Percentiles rank a stretch among this genome's conserved stretches.
phyloP scores from a whole-genome alignment of 2,329 filamentous ascomycete species.

The Colletotrichum sp. region DNA sequence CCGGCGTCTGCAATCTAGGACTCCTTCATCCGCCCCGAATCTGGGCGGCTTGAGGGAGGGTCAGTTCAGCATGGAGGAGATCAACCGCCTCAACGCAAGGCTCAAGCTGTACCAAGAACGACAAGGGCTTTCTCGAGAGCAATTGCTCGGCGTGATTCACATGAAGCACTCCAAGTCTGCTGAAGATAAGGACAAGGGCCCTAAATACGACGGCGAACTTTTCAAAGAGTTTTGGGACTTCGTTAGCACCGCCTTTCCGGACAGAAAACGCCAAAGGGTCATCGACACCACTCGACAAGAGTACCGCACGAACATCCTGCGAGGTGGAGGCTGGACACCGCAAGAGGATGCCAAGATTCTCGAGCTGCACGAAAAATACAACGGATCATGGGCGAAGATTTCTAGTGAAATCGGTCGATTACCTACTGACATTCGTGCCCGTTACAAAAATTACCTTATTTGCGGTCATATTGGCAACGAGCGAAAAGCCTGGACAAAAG shows the following conservation, averaged over 20 bases:
- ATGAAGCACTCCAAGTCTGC: conserved; percentile 22
- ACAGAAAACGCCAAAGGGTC: conserved; percentile 57
- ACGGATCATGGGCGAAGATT: conserved; percentile 67
- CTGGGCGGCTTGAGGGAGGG: conserved; percentile 29
- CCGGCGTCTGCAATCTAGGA: not conserved
- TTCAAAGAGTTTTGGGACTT: conserved; percentile 54
- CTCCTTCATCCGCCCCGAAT: not conserved
- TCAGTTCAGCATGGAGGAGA: conserved; percentile 48
- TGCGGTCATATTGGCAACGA: conserved; percentile 55
- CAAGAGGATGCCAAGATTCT: conserved; percentile 63
- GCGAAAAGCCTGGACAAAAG: conserved; percentile 62
- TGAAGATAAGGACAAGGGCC: conserved; percentile 33
- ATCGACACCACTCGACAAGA: conserved; percentile 63
- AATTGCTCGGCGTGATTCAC: conserved; percentile 54
- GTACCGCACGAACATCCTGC: conserved; percentile 69
- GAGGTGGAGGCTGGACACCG: conserved; percentile 60
- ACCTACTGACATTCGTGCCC: conserved; percentile 70
- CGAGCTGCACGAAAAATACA: conserved; percentile 48
- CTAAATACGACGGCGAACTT: conserved; percentile 30
- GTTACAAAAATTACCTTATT: conserved; percentile 71
- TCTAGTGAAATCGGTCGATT: conserved; percentile 67
- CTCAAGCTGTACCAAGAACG: conserved; percentile 42
- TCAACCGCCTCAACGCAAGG: conserved; percentile 22
- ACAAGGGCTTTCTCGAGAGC: conserved; percentile 44
- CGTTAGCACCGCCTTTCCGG: conserved; percentile 52